Conservation (phyloP, 306 rosid genomes). For the Vigna trinervia region DNA sequence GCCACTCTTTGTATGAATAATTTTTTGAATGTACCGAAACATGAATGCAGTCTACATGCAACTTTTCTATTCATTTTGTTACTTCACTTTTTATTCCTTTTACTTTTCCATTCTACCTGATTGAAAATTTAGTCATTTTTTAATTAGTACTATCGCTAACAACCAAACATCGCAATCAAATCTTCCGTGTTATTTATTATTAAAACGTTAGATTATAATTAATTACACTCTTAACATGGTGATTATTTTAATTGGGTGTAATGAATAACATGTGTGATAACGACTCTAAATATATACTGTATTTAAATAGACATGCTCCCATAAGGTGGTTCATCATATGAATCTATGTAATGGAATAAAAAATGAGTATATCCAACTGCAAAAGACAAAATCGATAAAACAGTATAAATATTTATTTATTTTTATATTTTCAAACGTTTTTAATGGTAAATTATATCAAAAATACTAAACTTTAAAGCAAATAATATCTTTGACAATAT, state of each 20-base stretch:
- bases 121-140: not conserved
- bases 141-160: not conserved
- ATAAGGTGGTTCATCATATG: too few relatives aligned
- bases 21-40: not conserved
- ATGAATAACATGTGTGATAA: not conserved
- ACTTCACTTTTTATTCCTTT: not conserved
- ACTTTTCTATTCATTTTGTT: not conserved
- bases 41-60: not conserved
- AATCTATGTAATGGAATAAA: too few relatives aligned
- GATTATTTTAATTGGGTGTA: not conserved
- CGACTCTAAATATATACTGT: not conserved
- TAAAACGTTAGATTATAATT: not conserved
- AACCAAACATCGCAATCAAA: conserved; percentile 1
- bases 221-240: not conserved
- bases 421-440: too few relatives aligned
- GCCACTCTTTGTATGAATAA: too few relatives aligned
- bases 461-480: too few relatives aligned
- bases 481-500: too few relatives aligned
- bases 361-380: too few relatives aligned
- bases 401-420: too few relatives aligned
- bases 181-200: not conserved
- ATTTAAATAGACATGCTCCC: too few relatives aligned
- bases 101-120: not conserved
- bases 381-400: too few relatives aligned
- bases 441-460: too few relatives aligned